phyloP scores from a whole-genome alignment of 768 basidiomycete species.

The Collybia sp. region DNA sequence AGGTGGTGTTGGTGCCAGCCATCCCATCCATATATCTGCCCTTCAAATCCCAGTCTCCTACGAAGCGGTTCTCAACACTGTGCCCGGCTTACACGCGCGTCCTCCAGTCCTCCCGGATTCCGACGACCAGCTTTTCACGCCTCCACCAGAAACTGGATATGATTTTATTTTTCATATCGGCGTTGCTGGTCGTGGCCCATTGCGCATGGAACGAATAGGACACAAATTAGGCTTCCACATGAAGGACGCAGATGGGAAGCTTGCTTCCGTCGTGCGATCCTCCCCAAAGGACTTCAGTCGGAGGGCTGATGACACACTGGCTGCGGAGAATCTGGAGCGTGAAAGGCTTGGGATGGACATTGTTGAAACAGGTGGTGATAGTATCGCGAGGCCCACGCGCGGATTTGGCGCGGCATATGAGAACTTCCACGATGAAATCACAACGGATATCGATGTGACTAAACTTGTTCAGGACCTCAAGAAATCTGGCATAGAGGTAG shows the following conservation, averaged over 20 bases:
- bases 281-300: slow-evolving; percentile 36
- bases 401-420: slow-evolving; percentile 49
- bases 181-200: slow-evolving; percentile 56
- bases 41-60: slow-evolving; percentile 58
- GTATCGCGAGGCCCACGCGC: slow-evolving; percentile 29
- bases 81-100: slow-evolving; percentile 55
- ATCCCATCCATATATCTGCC: slow-evolving; percentile 55
- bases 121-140: slow-evolving; percentile 23
- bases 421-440: slow-evolving; percentile 48
- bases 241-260: slow-evolving; percentile 57
- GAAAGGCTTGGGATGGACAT: slow-evolving; percentile 33
- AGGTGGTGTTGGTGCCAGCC: slow-evolving; percentile 10
- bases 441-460: slow-evolving; percentile 58
- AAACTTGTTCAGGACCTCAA: slow-evolving; percentile 51
- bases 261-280: slow-evolving; percentile 45
- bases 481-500: slow-evolving; percentile 43
- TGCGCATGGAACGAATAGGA: slow-evolving; percentile 59
- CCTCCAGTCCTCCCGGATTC: slow-evolving; percentile 47
- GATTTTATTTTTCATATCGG: slow-evolving; percentile 73
- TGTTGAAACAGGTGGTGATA: slow-evolving; percentile 29
- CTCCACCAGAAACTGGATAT: slow-evolving; percentile 46
- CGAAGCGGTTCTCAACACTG: slow-evolving; percentile 45
- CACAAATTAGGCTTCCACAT: slow-evolving; percentile 68
- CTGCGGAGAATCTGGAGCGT: slow-evolving; percentile 32
- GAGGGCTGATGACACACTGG: slow-evolving; percentile 26